phyloP scores from a whole-genome alignment of 169 alveolate species.

The Cryptosporidium felis region DNA sequence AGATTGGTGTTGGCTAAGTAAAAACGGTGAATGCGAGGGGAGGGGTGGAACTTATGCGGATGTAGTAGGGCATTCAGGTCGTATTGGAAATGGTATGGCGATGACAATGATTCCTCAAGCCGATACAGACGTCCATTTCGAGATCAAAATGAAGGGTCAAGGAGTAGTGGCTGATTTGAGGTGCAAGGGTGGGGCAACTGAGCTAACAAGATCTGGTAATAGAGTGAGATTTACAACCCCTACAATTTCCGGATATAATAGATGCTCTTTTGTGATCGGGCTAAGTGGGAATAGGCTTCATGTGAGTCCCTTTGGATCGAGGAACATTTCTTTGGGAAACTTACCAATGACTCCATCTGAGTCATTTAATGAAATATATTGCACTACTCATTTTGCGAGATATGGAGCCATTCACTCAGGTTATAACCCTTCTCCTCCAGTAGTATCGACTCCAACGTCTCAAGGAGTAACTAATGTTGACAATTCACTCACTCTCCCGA shows the following conservation, averaged over 20 bases:
- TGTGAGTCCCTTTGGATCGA: conserved; percentile 48
- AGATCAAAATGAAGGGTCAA: neutral
- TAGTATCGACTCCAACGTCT: conserved; percentile 30
- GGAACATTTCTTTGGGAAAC: conserved; percentile 29
- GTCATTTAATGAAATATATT: conserved; percentile 14
- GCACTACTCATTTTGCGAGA: neutral
- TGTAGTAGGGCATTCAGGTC: neutral
- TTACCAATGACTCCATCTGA: neutral
- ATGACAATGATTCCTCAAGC: conserved; percentile 20
- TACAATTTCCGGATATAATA: conserved; percentile 4
- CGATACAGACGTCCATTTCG: neutral
- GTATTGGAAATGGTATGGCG: conserved; percentile 57
- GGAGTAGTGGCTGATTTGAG: neutral
- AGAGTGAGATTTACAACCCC: conserved; percentile 15
- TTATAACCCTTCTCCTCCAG: conserved; percentile 36
- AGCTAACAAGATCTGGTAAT: neutral
- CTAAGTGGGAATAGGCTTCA: conserved; percentile 4
- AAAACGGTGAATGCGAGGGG: conserved; percentile 2
- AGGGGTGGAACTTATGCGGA: conserved; percentile 30
- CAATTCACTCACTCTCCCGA: conserved; percentile 38
- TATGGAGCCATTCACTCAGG: conserved; percentile 7
- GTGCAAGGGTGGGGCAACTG: conserved; percentile 40
- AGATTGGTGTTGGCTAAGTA: conserved; percentile 33
- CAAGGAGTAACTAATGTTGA: conserved; percentile 37
- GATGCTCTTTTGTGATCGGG: conserved; percentile 39